Evolutionary conservation across 2,329 filamentous ascomycete genomes (phyloP), one percentile per base, ranked within the genome.

Genomic region (Ascocoryne sarcoides): DNA sequence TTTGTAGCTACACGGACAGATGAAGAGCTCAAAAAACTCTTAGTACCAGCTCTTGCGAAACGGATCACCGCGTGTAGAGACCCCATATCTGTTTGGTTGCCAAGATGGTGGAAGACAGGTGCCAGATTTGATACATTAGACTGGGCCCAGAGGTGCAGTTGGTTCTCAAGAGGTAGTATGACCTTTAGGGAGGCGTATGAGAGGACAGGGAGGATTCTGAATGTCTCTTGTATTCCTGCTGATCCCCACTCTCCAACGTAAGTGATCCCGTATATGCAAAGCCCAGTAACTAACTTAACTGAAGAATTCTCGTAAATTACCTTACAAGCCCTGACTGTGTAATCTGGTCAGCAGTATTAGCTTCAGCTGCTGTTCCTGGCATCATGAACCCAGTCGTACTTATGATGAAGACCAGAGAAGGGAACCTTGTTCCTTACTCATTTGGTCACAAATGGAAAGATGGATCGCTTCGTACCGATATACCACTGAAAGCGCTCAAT

Each of bases 401-500:
- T 5, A 89, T 95, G 82, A 89, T 95, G 81, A 79, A 79, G 70
- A 84, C 75, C 39, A 70, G 72, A 14, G 76, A 88, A 44, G 89
- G 88, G 1, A 79, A 70, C 2, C 69, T 98, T 3, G 77, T 79
- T 0, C 92, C 92, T 0, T 98, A 95, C 62, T 93, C 86, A 0
- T 98, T 98, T 58, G 92, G 92, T 0, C 89, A 96, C 68, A 96
- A 96, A 65, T 98, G 92, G 92, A 98, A 98, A 63, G 92, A 98
- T 60, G 92, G 92, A 39, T 92, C 84, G 52, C 66, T 98, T 40
- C 76, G 92, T 28, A 98, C 92, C 1, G 92, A 98, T 57, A 95
- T 98, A 19, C 92, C 92, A 0, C 77, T 98, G 56, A 92, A 90
- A 62, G 84, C 89, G 2, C 71, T 98, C 37, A 96, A 98, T 60